Conservation (phyloP, 768 basidiomycete genomes). For the Rickenella mellea region DNA sequence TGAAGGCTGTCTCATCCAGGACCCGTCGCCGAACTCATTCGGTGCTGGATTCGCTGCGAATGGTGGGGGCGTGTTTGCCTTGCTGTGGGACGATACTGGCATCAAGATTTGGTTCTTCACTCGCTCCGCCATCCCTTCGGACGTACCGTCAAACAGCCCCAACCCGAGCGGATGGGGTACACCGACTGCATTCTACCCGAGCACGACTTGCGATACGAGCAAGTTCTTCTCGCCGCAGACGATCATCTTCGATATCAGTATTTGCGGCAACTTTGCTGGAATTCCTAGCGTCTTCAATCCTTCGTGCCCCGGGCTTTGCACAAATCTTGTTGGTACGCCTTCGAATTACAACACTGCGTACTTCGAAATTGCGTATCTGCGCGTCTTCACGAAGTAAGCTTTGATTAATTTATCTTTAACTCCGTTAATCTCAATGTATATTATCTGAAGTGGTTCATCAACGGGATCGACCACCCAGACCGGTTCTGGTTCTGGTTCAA, state of each 20-base stretch:
- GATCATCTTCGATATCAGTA: constrained; percentile 15
- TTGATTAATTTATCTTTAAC: no score
- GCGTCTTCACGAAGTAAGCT: constrained; percentile 22
- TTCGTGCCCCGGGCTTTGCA: constrained; percentile 23
- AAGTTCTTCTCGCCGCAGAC: constrained; percentile 21
- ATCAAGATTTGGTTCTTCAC: constrained; percentile 25
- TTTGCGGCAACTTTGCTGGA: constrained; percentile 16
- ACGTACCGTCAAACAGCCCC: constrained; percentile 1
- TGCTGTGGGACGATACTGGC: neutral
- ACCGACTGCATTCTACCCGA: constrained; percentile 19
- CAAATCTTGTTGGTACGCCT: constrained; percentile 21
- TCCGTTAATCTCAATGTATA: no score
- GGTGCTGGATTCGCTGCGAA: constrained; percentile 23
- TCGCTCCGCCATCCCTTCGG: constrained; percentile 9
- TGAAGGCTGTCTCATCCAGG: constrained; percentile 22
- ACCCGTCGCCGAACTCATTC: constrained; percentile 16
- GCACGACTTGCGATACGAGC: constrained; percentile 17
- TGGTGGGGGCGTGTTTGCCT: constrained; percentile 24
- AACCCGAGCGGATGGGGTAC: constrained; percentile 12
- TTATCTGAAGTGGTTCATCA: no score
- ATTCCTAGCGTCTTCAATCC: constrained; percentile 14
- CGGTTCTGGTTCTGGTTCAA: no score
- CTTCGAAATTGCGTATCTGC: constrained; percentile 34
- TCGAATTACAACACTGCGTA: constrained; percentile 25
- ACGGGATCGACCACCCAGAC: no score